Conservation (phyloP, 208 protist species). For the Polymyxa betae region DNA sequence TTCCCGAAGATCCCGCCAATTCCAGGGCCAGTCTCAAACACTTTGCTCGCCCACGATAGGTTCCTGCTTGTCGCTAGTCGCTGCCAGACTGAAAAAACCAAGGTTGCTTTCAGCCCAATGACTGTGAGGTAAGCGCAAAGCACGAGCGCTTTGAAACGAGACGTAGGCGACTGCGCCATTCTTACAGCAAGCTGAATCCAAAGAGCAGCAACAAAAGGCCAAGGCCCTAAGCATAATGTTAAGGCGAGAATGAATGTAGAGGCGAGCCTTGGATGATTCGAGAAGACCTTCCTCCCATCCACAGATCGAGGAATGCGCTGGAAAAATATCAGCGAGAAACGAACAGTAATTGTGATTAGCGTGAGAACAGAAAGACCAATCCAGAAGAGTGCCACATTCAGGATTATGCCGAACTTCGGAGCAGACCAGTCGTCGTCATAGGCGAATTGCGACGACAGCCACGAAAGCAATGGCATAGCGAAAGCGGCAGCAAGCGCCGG, state of each 20-base stretch:
- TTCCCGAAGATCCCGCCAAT: neutral
- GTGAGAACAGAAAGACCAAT: neutral
- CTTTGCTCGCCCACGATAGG: neutral
- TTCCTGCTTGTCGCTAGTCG: neutral
- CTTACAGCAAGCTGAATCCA: neutral
- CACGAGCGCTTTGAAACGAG: neutral
- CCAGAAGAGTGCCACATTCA: neutral
- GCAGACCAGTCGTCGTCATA: neutral
- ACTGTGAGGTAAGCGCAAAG: neutral
- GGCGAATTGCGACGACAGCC: neutral
- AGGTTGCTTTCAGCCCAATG: neutral
- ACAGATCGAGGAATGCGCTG: neutral
- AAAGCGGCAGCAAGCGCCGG: neutral
- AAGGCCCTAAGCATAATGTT: neutral
- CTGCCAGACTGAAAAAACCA: neutral
- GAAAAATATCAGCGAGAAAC: neutral
- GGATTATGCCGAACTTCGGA: neutral
- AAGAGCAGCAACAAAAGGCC: neutral
- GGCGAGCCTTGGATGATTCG: neutral
- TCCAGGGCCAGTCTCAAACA: neutral
- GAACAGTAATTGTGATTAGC: neutral
- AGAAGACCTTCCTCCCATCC: neutral
- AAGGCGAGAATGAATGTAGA: neutral
- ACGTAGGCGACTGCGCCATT: neutral
- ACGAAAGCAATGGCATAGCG: neutral